Evolutionary conservation across 257 asterid species (phyloP).

Genomic region (Solanum gandarillasii): DNA sequence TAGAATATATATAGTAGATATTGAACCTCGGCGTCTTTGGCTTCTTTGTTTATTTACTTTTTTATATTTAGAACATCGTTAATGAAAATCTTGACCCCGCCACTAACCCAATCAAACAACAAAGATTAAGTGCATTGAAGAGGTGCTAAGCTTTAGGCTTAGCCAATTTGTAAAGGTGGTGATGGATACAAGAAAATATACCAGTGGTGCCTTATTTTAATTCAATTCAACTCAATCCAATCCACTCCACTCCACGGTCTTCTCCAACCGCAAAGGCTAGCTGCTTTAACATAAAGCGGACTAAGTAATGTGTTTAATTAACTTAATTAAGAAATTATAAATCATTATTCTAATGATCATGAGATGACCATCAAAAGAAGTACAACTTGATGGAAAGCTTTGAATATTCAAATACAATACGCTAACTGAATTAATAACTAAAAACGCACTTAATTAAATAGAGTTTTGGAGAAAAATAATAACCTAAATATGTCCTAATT

Average conservation of each 20-base stretch:
- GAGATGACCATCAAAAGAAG: background rate
- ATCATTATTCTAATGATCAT: background rate
- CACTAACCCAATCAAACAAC: background rate
- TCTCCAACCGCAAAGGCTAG: background rate
- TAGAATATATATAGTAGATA: background rate
- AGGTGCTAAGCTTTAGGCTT: background rate
- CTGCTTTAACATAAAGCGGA: background rate
- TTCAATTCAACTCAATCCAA: background rate
- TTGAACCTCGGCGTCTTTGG: background rate
- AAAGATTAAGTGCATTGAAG: background rate
- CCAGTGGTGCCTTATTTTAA: background rate
- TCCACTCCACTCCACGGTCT: background rate
- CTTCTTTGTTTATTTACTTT: background rate
- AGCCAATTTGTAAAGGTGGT: background rate
- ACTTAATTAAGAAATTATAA: background rate
- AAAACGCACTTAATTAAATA: background rate
- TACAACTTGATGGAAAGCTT: background rate
- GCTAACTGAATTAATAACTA: background rate
- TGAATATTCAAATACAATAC: background rate
- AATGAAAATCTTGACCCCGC: rapidly evolving
- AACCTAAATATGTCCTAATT: background rate
- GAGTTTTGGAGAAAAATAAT: background rate
- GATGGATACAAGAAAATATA: background rate
- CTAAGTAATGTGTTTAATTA: background rate
- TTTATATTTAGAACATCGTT: too few species aligned